Percentiles rank a stretch among this genome's conserved stretches.
These are phyloP conservation scores for Pseudogymnoascus sp. DNA, from an alignment of 2,329 filamentous ascomycete genomes.

Conservation along the genomic window DNA sequence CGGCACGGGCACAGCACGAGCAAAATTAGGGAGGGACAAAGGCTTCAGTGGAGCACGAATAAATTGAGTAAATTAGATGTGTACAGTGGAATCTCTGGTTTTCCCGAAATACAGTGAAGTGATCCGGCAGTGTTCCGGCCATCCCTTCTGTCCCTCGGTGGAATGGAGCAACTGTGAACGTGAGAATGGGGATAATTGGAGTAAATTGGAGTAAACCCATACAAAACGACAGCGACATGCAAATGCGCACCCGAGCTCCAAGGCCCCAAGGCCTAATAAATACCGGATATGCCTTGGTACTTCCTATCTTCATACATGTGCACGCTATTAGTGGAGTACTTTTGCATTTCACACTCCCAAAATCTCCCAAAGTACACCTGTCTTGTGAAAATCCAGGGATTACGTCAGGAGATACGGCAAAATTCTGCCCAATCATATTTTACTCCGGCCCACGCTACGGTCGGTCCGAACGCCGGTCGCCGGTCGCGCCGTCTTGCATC, in stretches of 20 bases:
- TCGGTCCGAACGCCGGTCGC: neutral
- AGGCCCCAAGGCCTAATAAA: neutral
- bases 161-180: neutral
- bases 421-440: neutral
- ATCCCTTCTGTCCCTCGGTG: neutral
- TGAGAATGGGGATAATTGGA: neutral
- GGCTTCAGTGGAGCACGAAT: neutral
- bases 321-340: neutral
- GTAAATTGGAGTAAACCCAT: constrained; percentile 2
- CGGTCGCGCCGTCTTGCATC: neutral
- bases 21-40: neutral
- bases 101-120: neutral
- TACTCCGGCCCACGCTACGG: neutral
- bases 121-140: neutral
- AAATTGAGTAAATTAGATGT: constrained; percentile 2
- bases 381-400: constrained; percentile 8
- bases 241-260: constrained; percentile 2
- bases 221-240: neutral
- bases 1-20: neutral
- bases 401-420: neutral
- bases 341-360: neutral
- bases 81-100: neutral
- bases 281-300: neutral
- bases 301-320: neutral
- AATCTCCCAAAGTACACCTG: neutral